A percentile compares a stretch with the other conserved stretches of the same genome.
phyloP scores from a whole-genome alignment of 495 filamentous ascomycete species.

The Xanthoparmelia taractica region DNA sequence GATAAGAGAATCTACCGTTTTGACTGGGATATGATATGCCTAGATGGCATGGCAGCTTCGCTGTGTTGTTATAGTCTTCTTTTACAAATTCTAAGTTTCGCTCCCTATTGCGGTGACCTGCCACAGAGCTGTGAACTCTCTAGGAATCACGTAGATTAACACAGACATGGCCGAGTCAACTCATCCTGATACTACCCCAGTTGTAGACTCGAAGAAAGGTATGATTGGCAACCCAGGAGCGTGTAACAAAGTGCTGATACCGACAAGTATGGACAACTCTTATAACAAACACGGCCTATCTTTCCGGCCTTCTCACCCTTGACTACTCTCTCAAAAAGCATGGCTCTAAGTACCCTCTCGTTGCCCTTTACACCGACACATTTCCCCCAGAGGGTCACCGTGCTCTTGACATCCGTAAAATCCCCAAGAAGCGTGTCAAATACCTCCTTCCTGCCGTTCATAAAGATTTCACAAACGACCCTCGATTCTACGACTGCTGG shows the following conservation, averaged over 20 bases:
- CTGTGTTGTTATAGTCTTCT: background rate
- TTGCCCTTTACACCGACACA: conserved; percentile 69
- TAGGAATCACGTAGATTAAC: background rate
- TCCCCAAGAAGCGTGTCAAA: conserved; percentile 52
- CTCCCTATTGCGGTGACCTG: background rate
- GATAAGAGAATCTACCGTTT: no score
- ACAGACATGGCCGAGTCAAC: conserved; percentile 14
- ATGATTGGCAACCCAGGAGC: background rate
- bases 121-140: background rate
- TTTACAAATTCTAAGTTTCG: background rate
- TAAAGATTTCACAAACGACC: conserved; percentile 53
- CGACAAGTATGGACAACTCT: conserved; percentile 64
- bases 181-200: conserved; percentile 16
- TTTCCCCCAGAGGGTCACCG: conserved; percentile 54
- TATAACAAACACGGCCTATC: conserved; percentile 68
- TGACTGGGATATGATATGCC: no score
- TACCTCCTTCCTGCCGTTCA: conserved; percentile 52
- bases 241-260: conserved; percentile 3
- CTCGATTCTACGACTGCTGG: conserved; percentile 78
- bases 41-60: background rate
- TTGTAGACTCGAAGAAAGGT: conserved; percentile 25
- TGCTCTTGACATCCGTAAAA: conserved; percentile 56
- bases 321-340: conserved; percentile 56
- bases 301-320: conserved; percentile 64
- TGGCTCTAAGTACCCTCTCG: conserved; percentile 56